Conservation (phyloP, 371 early-diverging fungal genomes). For the Amoeboradix gromovi region DNA sequence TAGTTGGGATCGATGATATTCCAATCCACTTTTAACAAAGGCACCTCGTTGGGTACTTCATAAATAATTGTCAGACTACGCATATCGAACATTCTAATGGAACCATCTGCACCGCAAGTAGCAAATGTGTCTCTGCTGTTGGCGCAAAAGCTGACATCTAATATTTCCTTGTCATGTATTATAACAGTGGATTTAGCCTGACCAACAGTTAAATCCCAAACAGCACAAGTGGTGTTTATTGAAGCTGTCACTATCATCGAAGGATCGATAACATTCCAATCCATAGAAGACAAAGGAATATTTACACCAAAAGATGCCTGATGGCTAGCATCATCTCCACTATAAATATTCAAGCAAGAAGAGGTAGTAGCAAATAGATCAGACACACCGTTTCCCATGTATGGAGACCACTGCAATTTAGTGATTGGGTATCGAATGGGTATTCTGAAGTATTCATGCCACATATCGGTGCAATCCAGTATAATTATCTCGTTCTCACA, state of each 20-base stretch:
- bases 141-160: constrained; percentile 66
- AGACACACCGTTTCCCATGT: constrained; percentile 31
- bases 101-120: constrained; percentile 81
- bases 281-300: constrained; percentile 76
- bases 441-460: no score
- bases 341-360: no score
- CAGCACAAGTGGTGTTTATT: constrained; percentile 89
- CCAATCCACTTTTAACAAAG: constrained; percentile 55
- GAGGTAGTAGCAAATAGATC: no score
- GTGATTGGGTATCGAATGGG: constrained; percentile 78
- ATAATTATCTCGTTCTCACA: no score
- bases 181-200: constrained; percentile 87
- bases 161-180: constrained; percentile 86
- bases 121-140: constrained; percentile 66
- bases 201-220: constrained; percentile 61
- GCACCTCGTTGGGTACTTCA: constrained; percentile 39
- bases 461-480: no score
- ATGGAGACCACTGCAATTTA: constrained; percentile 60
- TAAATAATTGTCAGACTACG: constrained; percentile 86
- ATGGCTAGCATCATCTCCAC: no score
- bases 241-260: constrained; percentile 53
- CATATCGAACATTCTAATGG: constrained; percentile 80
- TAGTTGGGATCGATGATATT: constrained; percentile 59
- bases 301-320: no score
- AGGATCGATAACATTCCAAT: constrained; percentile 72